phyloP scores from a whole-genome alignment of 345 rosid genomes.

The Kandelia obovata region DNA sequence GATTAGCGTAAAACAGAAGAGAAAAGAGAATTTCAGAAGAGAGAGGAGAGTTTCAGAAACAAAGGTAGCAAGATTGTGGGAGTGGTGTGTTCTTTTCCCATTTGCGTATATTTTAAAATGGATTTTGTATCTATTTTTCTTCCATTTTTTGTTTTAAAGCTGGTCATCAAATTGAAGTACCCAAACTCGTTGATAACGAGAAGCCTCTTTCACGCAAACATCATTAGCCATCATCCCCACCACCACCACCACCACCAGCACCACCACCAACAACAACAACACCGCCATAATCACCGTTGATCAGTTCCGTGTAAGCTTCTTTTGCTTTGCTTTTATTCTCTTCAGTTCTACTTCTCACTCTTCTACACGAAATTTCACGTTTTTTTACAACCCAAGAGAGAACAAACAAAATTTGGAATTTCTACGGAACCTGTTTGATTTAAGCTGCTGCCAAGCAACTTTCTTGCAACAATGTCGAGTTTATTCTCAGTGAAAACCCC shows the following conservation, averaged over 20 bases:
- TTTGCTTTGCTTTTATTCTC: no score
- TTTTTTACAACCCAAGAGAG: no score
- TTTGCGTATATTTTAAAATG: conserved; percentile 16
- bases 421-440: no score
- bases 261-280: conserved; percentile 5
- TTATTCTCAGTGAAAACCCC: conserved; percentile 29
- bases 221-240: conserved; percentile 17
- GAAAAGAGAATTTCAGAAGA: no score
- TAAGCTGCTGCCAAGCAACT: no score
- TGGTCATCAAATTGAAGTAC: conserved; percentile 43
- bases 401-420: no score
- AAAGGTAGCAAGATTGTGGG: not conserved
- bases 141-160: conserved; percentile 51
- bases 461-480: conserved; percentile 28
- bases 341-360: no score
- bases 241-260: conserved; percentile 21
- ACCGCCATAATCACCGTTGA: not conserved
- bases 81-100: not conserved
- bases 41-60: not conserved
- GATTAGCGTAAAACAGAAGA: not conserved
- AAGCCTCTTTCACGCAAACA: conserved; percentile 45
- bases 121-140: conserved; percentile 39
- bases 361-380: no score
- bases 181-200: conserved; percentile 37
- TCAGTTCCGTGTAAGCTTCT: not conserved